A percentile compares a stretch with the other conserved stretches of the same genome.
phyloP scores from a whole-genome alignment of 352 stramenopile species.

The Globisporangium rhizosaccharum region DNA sequence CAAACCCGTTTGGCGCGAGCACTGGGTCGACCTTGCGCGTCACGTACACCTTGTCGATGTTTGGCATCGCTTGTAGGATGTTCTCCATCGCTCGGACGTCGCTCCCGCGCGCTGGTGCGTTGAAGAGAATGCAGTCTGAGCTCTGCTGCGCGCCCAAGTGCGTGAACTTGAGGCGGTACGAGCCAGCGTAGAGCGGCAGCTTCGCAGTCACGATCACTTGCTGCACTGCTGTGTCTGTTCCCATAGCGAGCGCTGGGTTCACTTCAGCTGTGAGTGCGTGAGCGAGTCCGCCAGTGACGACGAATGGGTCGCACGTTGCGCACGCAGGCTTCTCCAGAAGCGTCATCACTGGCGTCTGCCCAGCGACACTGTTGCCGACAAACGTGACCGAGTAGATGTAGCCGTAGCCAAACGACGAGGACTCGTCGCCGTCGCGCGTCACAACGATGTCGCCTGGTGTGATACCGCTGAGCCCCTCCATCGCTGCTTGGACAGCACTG shows the following conservation, averaged over 20 bases:
- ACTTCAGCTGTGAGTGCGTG: slow-evolving; percentile 28
- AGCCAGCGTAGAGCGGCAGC: slow-evolving; percentile 47
- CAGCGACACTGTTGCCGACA: slow-evolving; percentile 61
- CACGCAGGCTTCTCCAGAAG: slow-evolving; percentile 15
- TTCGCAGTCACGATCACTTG: slow-evolving; percentile 50
- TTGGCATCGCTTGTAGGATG: slow-evolving; percentile 46
- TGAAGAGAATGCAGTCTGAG: slow-evolving; percentile 58
- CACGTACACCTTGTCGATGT: slow-evolving; percentile 79
- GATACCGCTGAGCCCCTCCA: slow-evolving; percentile 33
- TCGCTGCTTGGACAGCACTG: slow-evolving; percentile 19
- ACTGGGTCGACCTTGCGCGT: slow-evolving; percentile 29
- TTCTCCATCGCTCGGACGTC: slow-evolving; percentile 44
- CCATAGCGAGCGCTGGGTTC: slow-evolving; percentile 49
- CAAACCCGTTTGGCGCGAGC: slow-evolving; percentile 43
- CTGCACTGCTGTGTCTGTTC: slow-evolving; percentile 68
- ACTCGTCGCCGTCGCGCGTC: slow-evolving; percentile 65
- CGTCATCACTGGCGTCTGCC: slow-evolving; percentile 40
- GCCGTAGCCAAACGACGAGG: slow-evolving; percentile 45
- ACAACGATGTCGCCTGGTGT: slow-evolving; percentile 51
- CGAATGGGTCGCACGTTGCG: slow-evolving; percentile 30
- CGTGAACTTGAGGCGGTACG: slow-evolving; percentile 46
- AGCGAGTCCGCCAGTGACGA: slow-evolving; percentile 24
- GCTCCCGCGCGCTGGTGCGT: slow-evolving; percentile 35
- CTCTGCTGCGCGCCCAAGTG: slow-evolving; percentile 27
- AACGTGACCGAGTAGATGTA: slow-evolving; percentile 77